Base-by-base conservation (phyloP, 345 rosid species). In the Litchi chinensis region DNA sequence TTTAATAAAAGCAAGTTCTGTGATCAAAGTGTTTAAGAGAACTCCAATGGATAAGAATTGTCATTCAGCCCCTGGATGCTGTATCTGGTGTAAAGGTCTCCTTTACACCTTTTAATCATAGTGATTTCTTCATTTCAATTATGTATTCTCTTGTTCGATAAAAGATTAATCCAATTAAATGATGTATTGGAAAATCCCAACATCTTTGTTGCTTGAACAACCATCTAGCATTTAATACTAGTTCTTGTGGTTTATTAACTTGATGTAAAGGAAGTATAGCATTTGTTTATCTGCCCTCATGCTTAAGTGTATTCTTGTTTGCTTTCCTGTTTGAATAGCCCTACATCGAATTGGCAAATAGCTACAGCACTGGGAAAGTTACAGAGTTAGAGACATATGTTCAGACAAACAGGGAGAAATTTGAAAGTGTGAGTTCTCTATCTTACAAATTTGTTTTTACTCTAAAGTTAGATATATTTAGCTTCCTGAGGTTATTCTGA, bases 331-430 rank as follows among this genome's bases (percentile, higher is more conserved):
- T 80, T 82, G 81, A 57, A 79, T 90, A 96, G 98, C 83, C 86
- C 44, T 96, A 96, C 78, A 62, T 83, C 41, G 98, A 94, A 80
- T 78, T 96, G 83, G 98, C 87, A 32, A 91, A 77, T 77, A 84
- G 85, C 78, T 96, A 89, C 85, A 71, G 75, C 83, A 84, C 84
- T 26, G 98, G 99, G 65, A 93, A 85, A 82, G 83, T 92, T 67
- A 63, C 72, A 80, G 97, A 88, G 43, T 74, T 96, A 43, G 91
- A 93, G 87, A 78, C 82, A 54, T 84, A 68, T 77, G 89, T 94
- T 79, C 79, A 80, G 81, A 86, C 86, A 70, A 80, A 87, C 86
- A 83, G 73, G 43, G 89, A 87, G 76, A 87, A 81, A 56, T 96
- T 89, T 85, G 95, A 93, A 82, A 79, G 73, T 76, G 99, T 92